phyloP scores from a whole-genome alignment of 352 stramenopile species.

The Blastocystis sp. region DNA sequence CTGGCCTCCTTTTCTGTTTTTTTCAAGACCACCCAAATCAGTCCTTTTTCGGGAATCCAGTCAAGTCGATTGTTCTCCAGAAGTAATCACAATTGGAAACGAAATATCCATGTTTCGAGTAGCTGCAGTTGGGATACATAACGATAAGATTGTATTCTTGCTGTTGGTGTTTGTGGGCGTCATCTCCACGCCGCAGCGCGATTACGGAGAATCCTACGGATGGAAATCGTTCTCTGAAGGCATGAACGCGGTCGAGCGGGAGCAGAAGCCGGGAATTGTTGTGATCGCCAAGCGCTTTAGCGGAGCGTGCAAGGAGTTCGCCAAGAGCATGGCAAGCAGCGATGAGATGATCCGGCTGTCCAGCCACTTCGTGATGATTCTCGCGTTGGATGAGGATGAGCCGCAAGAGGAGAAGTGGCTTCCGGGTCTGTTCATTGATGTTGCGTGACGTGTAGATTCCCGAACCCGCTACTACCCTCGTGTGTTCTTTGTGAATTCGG shows the following conservation, averaged over 20 bases:
- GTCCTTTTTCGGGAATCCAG: background rate
- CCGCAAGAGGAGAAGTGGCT: conserved; percentile 20
- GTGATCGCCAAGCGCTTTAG: background rate
- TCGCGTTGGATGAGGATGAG: conserved; percentile 14
- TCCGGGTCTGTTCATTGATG: background rate
- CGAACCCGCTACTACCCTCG: conserved; percentile 18
- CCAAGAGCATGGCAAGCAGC: background rate
- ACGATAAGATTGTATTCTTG: conserved; percentile 1
- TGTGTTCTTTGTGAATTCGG: conserved; percentile 43
- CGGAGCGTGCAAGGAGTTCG: background rate
- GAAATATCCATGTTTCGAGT: background rate
- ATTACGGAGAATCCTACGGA: background rate
- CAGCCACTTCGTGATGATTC: conserved; percentile 12
- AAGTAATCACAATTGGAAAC: background rate
- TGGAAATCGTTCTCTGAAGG: conserved; percentile 18
- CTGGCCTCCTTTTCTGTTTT: background rate
- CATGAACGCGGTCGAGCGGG: background rate
- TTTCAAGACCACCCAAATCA: background rate
- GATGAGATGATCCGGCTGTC: background rate
- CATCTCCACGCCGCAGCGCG: background rate
- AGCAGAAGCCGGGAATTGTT: background rate
- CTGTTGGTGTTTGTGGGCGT: background rate
- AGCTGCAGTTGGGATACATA: background rate
- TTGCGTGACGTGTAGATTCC: conserved; percentile 4
- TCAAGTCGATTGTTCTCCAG: background rate